These are phyloP conservation scores for Calonectria pauciramosa DNA, from an alignment of 2,329 filamentous ascomycete species.

Conservation along the genomic window DNA sequence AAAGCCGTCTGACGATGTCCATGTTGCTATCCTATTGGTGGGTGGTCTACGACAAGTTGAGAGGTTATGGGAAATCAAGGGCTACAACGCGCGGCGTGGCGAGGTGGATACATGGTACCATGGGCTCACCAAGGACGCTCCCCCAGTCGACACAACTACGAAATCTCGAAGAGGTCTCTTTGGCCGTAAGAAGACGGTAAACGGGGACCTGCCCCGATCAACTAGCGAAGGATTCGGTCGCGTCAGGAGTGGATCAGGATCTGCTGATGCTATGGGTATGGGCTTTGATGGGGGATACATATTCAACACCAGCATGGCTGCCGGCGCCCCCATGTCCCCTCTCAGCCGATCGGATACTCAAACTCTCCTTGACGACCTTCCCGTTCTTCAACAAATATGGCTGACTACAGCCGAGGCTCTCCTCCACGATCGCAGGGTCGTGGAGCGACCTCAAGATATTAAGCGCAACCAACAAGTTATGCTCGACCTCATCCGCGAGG, in stretches of 20 bases:
- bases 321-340: slow-evolving; percentile 73
- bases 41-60: slow-evolving; percentile 75
- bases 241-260: slow-evolving; percentile 46
- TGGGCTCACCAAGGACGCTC: slow-evolving; percentile 60
- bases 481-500: slow-evolving; percentile 74
- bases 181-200: slow-evolving; percentile 70
- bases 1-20: slow-evolving; percentile 73
- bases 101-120: slow-evolving; percentile 74
- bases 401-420: slow-evolving; percentile 73
- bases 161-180: slow-evolving; percentile 69
- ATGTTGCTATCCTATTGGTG: slow-evolving; percentile 71
- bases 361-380: slow-evolving; percentile 67
- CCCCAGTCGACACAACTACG: slow-evolving; percentile 52
- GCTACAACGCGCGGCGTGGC: slow-evolving; percentile 71
- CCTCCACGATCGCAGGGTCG: slow-evolving; percentile 71
- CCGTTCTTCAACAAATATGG: slow-evolving; percentile 72
- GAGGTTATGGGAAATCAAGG: slow-evolving; percentile 75
- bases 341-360: slow-evolving; percentile 65
- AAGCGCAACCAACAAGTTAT: slow-evolving; percentile 74
- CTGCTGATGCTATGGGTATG: slow-evolving; percentile 47
- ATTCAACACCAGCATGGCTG: slow-evolving; percentile 71
- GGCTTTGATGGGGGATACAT: slow-evolving; percentile 58
- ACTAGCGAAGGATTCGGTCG: slow-evolving; percentile 43
- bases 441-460: slow-evolving; percentile 70
- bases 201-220: slow-evolving; percentile 42